Conservation (phyloP, 2,329 filamentous ascomycete genomes). For the Penicillium sp. region DNA sequence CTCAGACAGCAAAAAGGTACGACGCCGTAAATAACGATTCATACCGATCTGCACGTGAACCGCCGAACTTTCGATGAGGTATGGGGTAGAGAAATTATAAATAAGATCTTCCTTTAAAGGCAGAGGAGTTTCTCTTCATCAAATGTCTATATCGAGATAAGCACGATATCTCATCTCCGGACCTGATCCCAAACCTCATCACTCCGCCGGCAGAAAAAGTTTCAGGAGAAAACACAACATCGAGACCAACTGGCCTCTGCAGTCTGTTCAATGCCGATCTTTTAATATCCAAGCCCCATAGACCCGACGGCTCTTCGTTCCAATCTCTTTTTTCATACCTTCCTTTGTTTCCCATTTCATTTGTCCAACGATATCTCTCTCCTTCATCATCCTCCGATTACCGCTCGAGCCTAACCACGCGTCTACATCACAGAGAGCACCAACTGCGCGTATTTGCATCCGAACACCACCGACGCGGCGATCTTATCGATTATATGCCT, state of each 20-base stretch:
- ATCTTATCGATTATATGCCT: constrained; percentile 2
- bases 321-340: not conserved
- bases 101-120: not conserved
- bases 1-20: not conserved
- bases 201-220: constrained; percentile 11
- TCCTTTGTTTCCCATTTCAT: not conserved
- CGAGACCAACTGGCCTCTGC: constrained; percentile 11
- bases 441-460: not conserved
- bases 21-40: not conserved
- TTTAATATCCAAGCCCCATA: not conserved
- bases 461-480: not conserved
- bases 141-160: not conserved
- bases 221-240: constrained; percentile 3
- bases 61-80: not conserved
- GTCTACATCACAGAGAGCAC: not conserved
- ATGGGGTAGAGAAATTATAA: not conserved
- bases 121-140: not conserved
- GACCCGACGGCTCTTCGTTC: not conserved
- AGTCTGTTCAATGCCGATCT: constrained; percentile 6
- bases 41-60: constrained; percentile 11
- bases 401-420: not conserved
- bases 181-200: not conserved
- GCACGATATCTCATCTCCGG: not conserved
- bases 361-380: not conserved
- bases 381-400: not conserved